Evolutionary conservation across 257 asterid species (phyloP), one percentile per base, ranked within the genome.

Genomic region (Nicotiana tomentosiformis): DNA sequence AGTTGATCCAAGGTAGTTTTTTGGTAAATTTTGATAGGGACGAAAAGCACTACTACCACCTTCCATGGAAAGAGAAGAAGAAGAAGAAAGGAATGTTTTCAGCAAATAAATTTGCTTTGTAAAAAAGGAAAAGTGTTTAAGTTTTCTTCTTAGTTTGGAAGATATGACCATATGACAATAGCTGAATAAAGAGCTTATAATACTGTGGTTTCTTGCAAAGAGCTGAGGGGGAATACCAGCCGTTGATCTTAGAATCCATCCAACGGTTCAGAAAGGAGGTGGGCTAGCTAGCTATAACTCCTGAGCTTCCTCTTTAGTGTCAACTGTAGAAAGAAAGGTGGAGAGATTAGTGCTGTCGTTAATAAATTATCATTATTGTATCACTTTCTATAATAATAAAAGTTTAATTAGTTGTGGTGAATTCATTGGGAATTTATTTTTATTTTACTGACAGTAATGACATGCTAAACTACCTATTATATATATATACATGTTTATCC

Each of bases 11-110:
- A 43, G 3, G 12, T 43, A 43, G 9, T 8, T 43, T 26, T 76
- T 16, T 51, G 43, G 61, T 51, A 76, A 51, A 51, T 76, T 51
- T 76, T 76, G 80, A 53, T 76, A 76, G 61, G 10, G 80, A 29
- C 16, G 29, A 76, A 76, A 76, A 51, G 29, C 80, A 76, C 83
- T 74, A 43, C 51, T 43, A 32, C 37, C 78, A 18, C 86, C 86
- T 88, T 91, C 94, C 95, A 90, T 91, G 88, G 81, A 72, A 67
- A 66, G 26, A 57, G 51, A 37, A 35, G 39, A 43, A 43, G 76
- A 9, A 65, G 65, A 81, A 78, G 17, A 30, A 61, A 11, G 49
- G 79, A 82, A 79, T 81, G 35, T 32, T 68, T 84, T 80, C 23
- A 70, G 90, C 88, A 84, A 86, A 26, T 4, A 77, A 78, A 87